Evolutionary conservation across 176 grass and related monocot genomes (phyloP).

Genomic region (Phoenix dactylifera): DNA sequence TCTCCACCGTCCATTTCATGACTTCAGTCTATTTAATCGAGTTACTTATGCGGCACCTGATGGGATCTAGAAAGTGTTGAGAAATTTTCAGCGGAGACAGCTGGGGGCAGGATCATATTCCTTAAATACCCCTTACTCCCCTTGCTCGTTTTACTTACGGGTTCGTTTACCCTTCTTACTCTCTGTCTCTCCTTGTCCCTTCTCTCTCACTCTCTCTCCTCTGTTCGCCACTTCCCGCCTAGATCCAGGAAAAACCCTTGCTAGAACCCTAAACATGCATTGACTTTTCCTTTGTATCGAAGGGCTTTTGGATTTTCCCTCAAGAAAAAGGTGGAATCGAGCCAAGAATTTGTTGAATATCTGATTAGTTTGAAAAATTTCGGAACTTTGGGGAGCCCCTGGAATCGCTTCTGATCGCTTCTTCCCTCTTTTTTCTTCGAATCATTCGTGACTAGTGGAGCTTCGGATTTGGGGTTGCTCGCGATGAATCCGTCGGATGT

Average conservation of each 20-base stretch:
- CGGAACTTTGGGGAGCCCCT: neutral
- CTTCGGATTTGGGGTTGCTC: neutral
- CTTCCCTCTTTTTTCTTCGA: neutral
- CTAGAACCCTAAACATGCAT: constrained; percentile 15
- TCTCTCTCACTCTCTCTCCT: no score
- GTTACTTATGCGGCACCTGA: no score
- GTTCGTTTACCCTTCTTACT: neutral
- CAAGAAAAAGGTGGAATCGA: neutral
- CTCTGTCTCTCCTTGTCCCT: constrained; percentile 1
- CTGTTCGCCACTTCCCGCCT: no score
- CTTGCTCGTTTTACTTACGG: neutral
- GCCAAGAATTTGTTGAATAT: no score
- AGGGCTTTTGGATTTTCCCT: no score
- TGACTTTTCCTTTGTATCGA: neutral
- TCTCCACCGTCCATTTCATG: no score
- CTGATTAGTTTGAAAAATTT: no score
- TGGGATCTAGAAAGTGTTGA: no score
- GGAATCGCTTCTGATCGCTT: neutral
- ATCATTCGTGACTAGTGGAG: no score
- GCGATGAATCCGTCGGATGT: constrained; percentile 29
- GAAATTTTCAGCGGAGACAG: no score
- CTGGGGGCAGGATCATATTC: neutral
- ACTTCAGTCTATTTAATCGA: no score
- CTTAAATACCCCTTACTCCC: neutral
- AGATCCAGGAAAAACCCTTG: constrained; percentile 35